Percentiles rank a stretch among this genome's conserved stretches.
Evolutionary conservation across 257 asterid species (phyloP).

Genomic region (Gentiana macrophylla): DNA sequence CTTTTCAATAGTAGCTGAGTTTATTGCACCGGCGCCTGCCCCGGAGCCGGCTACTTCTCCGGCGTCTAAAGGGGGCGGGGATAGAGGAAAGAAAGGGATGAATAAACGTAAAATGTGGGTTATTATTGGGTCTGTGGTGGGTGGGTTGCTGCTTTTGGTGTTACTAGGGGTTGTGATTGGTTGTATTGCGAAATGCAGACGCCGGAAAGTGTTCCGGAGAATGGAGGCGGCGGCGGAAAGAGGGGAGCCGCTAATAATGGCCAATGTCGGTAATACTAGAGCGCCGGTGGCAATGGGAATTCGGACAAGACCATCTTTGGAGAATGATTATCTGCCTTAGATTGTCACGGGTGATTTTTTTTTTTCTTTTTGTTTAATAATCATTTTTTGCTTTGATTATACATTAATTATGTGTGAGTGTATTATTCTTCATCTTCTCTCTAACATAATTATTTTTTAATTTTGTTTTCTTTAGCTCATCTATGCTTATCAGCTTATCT

Average conservation of each 20-base stretch:
- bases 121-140: conserved; percentile 40
- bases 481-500: too few relatives aligned
- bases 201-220: conserved; percentile 31
- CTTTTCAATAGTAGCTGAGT: conserved; percentile 43
- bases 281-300: conserved; percentile 77
- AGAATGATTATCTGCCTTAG: conserved; percentile 64
- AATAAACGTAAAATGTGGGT: conserved; percentile 19
- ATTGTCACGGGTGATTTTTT: conserved; percentile 1
- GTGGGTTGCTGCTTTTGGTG: conserved; percentile 34
- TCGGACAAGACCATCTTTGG: conserved; percentile 70
- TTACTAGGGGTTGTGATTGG: conserved; percentile 16
- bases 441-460: too few relatives aligned
- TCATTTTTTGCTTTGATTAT: too few relatives aligned
- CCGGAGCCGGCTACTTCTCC: conserved; percentile 24
- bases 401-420: too few relatives aligned
- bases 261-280: conserved; percentile 46
- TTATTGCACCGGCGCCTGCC: conserved; percentile 19
- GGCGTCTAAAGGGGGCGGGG: not conserved
- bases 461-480: too few relatives aligned
- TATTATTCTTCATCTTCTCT: too few relatives aligned
- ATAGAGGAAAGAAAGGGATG: conserved; percentile 9
- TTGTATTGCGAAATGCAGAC: conserved; percentile 32
- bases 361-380: too few relatives aligned
- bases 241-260: conserved; percentile 61
- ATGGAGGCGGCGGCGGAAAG: conserved; percentile 79